These are phyloP conservation scores for Coemansia sp. DNA, from an alignment of 192 early-diverging fungal species.

Conservation along the genomic window DNA sequence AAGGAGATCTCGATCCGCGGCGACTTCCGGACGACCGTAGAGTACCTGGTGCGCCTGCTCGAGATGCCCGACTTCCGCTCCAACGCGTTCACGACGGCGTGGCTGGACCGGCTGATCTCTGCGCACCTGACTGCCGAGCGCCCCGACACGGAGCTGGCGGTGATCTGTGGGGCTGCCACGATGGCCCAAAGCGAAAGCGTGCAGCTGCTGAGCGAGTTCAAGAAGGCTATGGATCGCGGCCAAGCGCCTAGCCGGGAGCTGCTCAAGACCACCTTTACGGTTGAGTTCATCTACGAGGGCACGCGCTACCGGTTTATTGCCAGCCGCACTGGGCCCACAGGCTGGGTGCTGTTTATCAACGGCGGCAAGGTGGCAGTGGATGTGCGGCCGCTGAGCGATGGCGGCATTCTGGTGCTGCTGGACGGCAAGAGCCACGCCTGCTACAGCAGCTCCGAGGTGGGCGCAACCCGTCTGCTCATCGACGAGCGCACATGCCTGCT, in stretches of 20 bases:
- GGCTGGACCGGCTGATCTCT: constrained; percentile 93
- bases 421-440: constrained; percentile 90
- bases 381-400: constrained; percentile 86
- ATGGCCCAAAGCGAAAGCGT: constrained; percentile 73
- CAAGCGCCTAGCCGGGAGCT: constrained; percentile 79
- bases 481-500: constrained; percentile 89
- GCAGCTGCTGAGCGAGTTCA: constrained; percentile 71
- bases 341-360: constrained; percentile 77
- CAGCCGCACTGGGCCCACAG: constrained; percentile 75
- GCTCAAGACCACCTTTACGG: constrained; percentile 68
- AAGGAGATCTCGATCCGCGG: constrained; percentile 98
- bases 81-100: constrained; percentile 91
- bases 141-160: constrained; percentile 84
- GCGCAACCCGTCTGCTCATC: constrained; percentile 82
- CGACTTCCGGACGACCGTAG: constrained; percentile 97
- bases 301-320: constrained; percentile 89
- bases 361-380: constrained; percentile 78
- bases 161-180: constrained; percentile 88
- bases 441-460: constrained; percentile 86
- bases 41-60: constrained; percentile 91
- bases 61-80: constrained; percentile 86
- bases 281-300: constrained; percentile 92
- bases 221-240: constrained; percentile 83
- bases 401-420: constrained; percentile 84
- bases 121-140: constrained; percentile 84